These are phyloP conservation scores for Zasmidium angulare DNA, from an alignment of 2,329 filamentous ascomycete genomes.

Conservation along the genomic window DNA sequence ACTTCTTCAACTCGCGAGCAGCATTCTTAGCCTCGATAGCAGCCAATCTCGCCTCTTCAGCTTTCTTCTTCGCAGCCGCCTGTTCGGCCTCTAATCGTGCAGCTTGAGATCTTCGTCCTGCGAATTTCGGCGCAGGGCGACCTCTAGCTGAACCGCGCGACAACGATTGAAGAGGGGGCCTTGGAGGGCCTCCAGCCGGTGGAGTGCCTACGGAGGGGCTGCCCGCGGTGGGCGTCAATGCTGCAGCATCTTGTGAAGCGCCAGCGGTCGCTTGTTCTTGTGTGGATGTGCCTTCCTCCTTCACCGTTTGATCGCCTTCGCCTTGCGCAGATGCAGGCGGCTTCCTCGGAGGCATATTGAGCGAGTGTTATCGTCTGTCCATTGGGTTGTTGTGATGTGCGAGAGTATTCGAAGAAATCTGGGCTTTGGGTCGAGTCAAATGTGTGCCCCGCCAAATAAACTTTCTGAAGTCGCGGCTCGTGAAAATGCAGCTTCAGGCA, in stretches of 20 bases:
- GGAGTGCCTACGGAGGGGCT: not conserved
- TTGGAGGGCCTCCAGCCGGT: not conserved
- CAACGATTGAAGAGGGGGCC: conserved; percentile 3
- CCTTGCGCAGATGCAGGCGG: not conserved
- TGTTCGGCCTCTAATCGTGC: conserved; percentile 45
- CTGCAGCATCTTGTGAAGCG: not conserved
- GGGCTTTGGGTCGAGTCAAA: conserved; percentile 1
- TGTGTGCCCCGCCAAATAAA: not conserved
- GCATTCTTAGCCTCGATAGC: conserved; percentile 30
- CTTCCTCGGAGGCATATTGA: not conserved
- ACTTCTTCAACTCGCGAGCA: conserved; percentile 27
- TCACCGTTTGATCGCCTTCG: not conserved
- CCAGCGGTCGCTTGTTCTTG: conserved; percentile 5
- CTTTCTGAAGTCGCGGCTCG: not conserved
- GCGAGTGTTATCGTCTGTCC: not conserved
- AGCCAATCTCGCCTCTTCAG: conserved; percentile 37
- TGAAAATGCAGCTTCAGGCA: conserved; percentile 1
- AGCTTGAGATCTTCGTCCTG: conserved; percentile 45
- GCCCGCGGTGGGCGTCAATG: not conserved
- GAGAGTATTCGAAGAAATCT: not conserved
- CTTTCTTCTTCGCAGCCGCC: conserved; percentile 40
- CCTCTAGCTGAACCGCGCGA: conserved; percentile 20
- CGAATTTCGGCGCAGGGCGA: conserved; percentile 39
- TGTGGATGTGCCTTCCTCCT: not conserved
- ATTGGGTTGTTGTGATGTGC: not conserved